Base-by-base conservation (phyloP, 139 green algal species). In the Coccomyxa sp. region DNA sequence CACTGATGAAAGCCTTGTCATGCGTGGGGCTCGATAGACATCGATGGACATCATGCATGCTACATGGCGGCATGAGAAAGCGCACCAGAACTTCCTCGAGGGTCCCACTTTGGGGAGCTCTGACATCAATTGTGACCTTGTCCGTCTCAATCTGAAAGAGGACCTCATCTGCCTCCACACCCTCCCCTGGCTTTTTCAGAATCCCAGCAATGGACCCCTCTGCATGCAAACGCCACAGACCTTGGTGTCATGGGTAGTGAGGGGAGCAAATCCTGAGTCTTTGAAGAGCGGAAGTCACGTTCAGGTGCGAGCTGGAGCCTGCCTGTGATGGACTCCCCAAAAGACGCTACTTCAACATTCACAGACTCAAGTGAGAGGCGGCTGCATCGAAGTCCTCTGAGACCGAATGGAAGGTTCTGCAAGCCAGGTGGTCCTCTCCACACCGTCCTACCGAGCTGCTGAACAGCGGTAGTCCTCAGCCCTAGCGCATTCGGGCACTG, bases 111-210 rank as follows among this genome's bases (percentile, higher is more conserved):
- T 75, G 9, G 12, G 88, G 86, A 24, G 83, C 78, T 18, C 83
- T 70, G 40, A 97, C 87, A 75, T 97, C 92, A n/a, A 97, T 93
- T 0, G 90, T 95, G 29, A 97, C 94, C 77, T 98, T 99, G 86
- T 99, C 96, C 0, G 96, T 99, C 80, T 99, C 96, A 55, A 99
- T 96, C 88, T 98, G 93, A 0, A 94, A 94, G 70, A 99, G 94
- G 18, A 98, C 82, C 41, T 99, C 95, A 79, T 99, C 96, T 82
- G 93, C 90, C n/a, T 88, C 84, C 14, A 99, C 91, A 16, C 78
- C 29, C 36, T 99, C 93, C 36, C 94, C 94, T 77, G 79, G 72
- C 55, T 91, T 77, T 77, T 96, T 97, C 16, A 94, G 74, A 18
- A 98, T 85, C 39, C 76, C 79, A 0, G 91, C 93, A 12, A 98